phyloP scores from a whole-genome alignment of 768 basidiomycete species.

The Suillus hirtellus region DNA sequence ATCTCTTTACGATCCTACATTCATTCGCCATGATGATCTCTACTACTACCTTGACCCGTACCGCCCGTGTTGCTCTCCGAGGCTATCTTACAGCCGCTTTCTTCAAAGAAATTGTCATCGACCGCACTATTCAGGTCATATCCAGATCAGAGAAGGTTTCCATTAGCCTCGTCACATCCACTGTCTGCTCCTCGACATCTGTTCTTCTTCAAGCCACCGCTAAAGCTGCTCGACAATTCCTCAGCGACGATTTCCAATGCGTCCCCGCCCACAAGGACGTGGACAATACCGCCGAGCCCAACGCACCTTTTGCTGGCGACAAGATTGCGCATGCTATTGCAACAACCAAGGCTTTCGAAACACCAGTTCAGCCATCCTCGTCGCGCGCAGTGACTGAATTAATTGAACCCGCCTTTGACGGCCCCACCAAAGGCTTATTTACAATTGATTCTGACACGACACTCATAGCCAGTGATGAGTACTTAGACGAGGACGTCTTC shows the following conservation, averaged over 20 bases:
- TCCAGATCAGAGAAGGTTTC: neutral
- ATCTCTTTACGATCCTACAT: neutral
- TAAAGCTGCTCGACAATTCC: neutral
- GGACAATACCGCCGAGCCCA: neutral
- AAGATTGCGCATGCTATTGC: neutral
- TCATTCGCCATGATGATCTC: neutral
- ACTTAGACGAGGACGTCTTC: neutral
- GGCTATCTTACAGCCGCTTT: constrained; percentile 1
- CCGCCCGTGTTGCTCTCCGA: neutral
- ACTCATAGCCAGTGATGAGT: neutral
- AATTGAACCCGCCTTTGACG: neutral
- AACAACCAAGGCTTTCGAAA: neutral
- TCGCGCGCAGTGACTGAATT: neutral
- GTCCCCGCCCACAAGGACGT: neutral
- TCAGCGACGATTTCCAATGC: neutral
- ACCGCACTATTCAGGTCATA: neutral
- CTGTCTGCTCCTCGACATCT: neutral
- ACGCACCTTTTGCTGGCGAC: neutral
- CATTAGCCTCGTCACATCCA: neutral
- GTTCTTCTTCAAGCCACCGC: neutral
- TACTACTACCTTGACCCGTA: neutral
- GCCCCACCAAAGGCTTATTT: neutral
- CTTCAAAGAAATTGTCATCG: neutral
- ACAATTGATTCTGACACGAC: neutral
- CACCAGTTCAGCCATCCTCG: neutral